These are phyloP conservation scores for Geum urbanum DNA, from an alignment of 306 rosid species.

Conservation along the genomic window DNA sequence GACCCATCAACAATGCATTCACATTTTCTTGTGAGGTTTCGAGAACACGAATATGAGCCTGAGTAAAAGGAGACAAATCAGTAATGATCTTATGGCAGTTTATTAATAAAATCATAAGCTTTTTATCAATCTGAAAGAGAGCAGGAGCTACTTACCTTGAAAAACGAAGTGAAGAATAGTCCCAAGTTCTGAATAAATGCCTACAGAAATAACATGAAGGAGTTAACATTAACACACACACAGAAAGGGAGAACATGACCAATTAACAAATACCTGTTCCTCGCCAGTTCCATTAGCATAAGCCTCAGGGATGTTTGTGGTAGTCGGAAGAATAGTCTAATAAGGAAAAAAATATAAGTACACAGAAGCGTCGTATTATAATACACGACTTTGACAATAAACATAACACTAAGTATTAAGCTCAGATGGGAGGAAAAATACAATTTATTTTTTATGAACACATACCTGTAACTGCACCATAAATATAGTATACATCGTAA, in stretches of 20 bases:
- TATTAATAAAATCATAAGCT: not conserved
- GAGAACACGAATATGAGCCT: constrained; percentile 79
- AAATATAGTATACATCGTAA: constrained; percentile 84
- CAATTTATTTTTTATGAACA: constrained; percentile 4
- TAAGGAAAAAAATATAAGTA: constrained; percentile 8
- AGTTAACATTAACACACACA: constrained; percentile 9
- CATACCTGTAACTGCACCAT: constrained; percentile 89
- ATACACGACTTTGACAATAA: not conserved
- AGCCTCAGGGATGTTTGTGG: constrained; percentile 85
- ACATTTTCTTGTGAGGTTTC: constrained; percentile 76
- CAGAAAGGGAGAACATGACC: not conserved
- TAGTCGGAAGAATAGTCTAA: constrained; percentile 69
- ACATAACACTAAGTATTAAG: not conserved
- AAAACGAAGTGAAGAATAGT: constrained; percentile 85
- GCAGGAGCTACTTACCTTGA: constrained; percentile 48
- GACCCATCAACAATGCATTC: constrained; percentile 72
- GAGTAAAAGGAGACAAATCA: constrained; percentile 16
- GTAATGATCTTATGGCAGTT: not conserved
- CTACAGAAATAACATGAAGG: constrained; percentile 33
- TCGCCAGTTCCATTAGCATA: constrained; percentile 79
- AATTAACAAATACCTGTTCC: constrained; percentile 61
- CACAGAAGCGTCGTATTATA: not conserved
- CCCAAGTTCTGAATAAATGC: constrained; percentile 95
- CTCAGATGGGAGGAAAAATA: not conserved
- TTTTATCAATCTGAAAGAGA: not conserved